Percentiles rank a stretch among this genome's conserved stretches.
Evolutionary conservation across 1,284 basidiomycete species (phyloP).

Genomic region (Trametes sp.): DNA sequence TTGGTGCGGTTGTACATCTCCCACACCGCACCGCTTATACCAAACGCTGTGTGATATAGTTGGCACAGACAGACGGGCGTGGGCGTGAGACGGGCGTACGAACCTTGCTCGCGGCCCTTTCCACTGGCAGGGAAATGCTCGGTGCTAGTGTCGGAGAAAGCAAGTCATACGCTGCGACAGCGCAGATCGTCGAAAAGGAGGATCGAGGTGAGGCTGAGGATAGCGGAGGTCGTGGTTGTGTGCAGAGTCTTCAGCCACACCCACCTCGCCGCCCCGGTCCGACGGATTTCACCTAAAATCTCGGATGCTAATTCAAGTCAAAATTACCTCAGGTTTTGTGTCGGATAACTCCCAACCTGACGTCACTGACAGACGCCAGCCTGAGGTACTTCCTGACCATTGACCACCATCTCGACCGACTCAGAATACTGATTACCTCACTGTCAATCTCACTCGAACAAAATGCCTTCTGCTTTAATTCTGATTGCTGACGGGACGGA

Average conservation of each 20-base stretch:
- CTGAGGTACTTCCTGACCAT: too few species aligned
- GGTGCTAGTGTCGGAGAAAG: neutral
- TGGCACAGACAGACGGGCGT: constrained; percentile 13
- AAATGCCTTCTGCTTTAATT: constrained; percentile 70
- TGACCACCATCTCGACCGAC: neutral
- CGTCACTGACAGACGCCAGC: neutral
- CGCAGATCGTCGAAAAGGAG: neutral
- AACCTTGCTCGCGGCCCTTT: constrained; percentile 10
- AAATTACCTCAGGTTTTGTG: neutral
- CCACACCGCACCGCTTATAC: constrained; percentile 23
- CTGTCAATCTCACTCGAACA: constrained; percentile 9
- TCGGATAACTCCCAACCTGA: neutral
- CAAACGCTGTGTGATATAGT: constrained; percentile 22
- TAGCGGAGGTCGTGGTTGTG: neutral
- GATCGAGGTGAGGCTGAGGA: neutral
- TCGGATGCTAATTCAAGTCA: neutral
- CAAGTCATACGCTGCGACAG: neutral
- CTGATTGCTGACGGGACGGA: constrained; percentile 91
- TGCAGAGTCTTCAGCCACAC: constrained; percentile 4
- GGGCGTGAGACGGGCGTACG: neutral
- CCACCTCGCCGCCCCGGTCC: neutral
- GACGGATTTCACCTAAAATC: neutral
- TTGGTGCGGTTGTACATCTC: constrained; percentile 27
- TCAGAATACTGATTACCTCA: neutral
- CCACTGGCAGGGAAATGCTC: neutral